These are phyloP conservation scores for Zostera marina DNA, from an alignment of 116 monocot genomes.

Conservation along the genomic window DNA sequence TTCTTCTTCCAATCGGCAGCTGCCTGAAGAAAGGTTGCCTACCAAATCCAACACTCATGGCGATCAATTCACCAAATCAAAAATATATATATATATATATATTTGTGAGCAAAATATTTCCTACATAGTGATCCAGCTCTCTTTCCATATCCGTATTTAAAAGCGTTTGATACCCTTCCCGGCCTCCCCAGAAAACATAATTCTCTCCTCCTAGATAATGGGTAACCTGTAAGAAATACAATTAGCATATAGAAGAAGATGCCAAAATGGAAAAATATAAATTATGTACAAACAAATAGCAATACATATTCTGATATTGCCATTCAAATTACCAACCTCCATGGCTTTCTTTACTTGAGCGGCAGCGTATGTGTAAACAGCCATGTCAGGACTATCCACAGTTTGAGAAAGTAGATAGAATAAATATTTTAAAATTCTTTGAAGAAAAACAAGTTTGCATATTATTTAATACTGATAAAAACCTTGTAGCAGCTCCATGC, in stretches of 20 bases:
- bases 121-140: constrained; percentile 91
- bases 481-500: constrained; percentile 97
- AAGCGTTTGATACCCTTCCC: constrained; percentile 94
- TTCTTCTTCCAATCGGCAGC: constrained; percentile 91
- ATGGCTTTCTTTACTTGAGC: constrained; percentile 98
- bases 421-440: neutral
- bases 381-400: constrained; percentile 53
- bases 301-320: neutral
- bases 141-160: constrained; percentile 95
- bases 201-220: constrained; percentile 96
- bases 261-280: no score
- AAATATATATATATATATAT: no score
- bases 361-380: constrained; percentile 91
- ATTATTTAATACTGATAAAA: neutral
- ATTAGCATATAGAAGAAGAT: neutral
- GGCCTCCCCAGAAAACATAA: constrained; percentile 95
- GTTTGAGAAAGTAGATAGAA: neutral
- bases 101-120: neutral
- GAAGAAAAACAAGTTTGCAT: neutral
- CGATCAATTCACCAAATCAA: no score
- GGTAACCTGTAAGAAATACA: constrained; percentile 39
- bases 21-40: constrained; percentile 87
- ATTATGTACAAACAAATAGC: no score
- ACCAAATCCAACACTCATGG: neutral
- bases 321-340: constrained; percentile 39